Percentiles rank a stretch among this genome's conserved stretches.
phyloP scores from a whole-genome alignment of 306 rosid genomes.

The Carpinus viminea region DNA sequence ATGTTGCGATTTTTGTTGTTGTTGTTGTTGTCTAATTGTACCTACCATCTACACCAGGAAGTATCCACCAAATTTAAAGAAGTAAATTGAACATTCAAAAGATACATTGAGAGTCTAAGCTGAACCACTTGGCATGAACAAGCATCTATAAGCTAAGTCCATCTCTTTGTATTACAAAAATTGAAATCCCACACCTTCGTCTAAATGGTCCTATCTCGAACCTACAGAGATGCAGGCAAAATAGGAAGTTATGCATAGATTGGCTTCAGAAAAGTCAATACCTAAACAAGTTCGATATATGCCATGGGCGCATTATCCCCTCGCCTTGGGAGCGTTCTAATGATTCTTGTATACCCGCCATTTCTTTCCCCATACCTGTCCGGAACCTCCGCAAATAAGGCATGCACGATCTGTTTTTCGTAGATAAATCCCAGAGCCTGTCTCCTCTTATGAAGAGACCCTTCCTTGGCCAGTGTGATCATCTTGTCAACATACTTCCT shows the following conservation, averaged over 20 bases:
- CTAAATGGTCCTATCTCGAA: too few relatives aligned
- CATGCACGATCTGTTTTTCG: constrained; percentile 95
- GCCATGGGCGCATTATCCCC: constrained; percentile 99
- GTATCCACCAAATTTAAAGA: too few relatives aligned
- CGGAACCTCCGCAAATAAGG: constrained; percentile 84
- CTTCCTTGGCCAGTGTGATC: constrained; percentile 91
- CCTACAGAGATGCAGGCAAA: too few relatives aligned
- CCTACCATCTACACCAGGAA: too few relatives aligned
- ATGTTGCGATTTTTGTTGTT: background rate
- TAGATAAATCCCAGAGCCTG: constrained; percentile 94
- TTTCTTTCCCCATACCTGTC: constrained; percentile 92
- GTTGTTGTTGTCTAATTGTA: too few relatives aligned
- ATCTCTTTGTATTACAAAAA: too few relatives aligned
- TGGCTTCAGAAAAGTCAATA: background rate
- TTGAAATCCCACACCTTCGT: too few relatives aligned
- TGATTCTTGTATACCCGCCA: constrained; percentile 90
- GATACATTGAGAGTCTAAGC: too few relatives aligned
- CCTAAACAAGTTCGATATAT: constrained; percentile 89
- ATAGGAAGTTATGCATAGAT: too few relatives aligned
- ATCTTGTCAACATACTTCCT: constrained; percentile 93
- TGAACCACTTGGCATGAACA: too few relatives aligned
- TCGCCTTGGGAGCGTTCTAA: constrained; percentile 80
- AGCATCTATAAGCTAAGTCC: too few relatives aligned
- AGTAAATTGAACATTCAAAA: too few relatives aligned
- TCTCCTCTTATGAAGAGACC: constrained; percentile 95